Evolutionary conservation across 345 rosid genomes (phyloP).

Genomic region (Pistacia atlantica): DNA sequence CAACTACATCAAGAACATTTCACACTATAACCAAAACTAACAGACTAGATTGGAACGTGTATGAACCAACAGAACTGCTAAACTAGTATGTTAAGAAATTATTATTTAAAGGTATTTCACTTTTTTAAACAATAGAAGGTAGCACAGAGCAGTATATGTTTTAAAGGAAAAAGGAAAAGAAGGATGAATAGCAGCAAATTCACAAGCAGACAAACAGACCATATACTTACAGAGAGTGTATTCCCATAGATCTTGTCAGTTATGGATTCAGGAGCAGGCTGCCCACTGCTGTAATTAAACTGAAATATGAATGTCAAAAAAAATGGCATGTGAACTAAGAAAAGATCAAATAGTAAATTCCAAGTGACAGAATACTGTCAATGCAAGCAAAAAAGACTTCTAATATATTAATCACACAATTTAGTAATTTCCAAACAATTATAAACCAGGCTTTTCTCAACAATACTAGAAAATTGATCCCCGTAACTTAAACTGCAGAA

Average conservation of each 20-base stretch:
- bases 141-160: neutral
- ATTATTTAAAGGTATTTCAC: neutral
- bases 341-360: constrained; percentile 1
- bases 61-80: neutral
- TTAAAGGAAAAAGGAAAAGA: constrained; percentile 7
- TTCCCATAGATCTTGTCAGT: constrained; percentile 96
- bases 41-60: neutral
- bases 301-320: constrained; percentile 24
- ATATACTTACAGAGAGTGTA: constrained; percentile 84
- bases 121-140: constrained; percentile 5
- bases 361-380: neutral
- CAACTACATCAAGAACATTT: neutral
- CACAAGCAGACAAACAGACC: neutral
- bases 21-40: neutral
- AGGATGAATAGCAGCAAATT: neutral
- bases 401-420: constrained; percentile 1
- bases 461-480: neutral
- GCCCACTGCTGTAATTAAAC: constrained; percentile 96
- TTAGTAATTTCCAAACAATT: neutral
- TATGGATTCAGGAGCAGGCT: constrained; percentile 92
- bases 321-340: constrained; percentile 16
- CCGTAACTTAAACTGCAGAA: neutral
- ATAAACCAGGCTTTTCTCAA: neutral
- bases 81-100: neutral
- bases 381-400: constrained; percentile 3